Base-by-base conservation (phyloP, 139 green algal genomes). In the Tetraselmis striata region DNA sequence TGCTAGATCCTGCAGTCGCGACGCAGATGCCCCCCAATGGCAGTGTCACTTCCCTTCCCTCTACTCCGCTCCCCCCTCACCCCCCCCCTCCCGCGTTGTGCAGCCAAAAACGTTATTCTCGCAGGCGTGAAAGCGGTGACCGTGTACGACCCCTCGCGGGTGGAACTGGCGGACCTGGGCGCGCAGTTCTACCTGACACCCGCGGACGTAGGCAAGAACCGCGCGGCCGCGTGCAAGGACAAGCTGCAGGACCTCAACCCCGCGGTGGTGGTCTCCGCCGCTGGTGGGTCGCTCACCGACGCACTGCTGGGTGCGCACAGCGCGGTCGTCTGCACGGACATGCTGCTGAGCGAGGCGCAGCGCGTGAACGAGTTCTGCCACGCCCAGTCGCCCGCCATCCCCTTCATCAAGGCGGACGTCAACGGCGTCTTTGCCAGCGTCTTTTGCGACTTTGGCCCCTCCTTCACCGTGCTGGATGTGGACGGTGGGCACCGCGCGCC, bases 101-200 rank as follows among this genome's bases (percentile, higher is more conserved):
- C 92, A 98, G 96, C 97, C 79, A 99, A 99, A 88, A 99, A 99
- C 82, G 91, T 98, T 24, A 95, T 99, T 28, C 88, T 99, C 25
- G 97, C 97, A 1, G 96, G 97, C 0, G 94, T 99, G 29, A 97
- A 95, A 76, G 88, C 90, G 0, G 89, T 99, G 11, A 97, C 94
- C 0, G 75, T 99, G 0, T 92, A 98, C 29, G 97, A 99, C 84
- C 77, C 76, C 11, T 85, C 83, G 23, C 77, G 77, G 0, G 89
- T 93, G 0, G 81, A 87, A 23, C 23, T 94, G 31, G 31, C 45
- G 23, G 94, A 99, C 83, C 90, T 99, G 58, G 92, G 86, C 25
- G 85, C 93, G 0, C 95, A 99, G 82, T 99, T 99, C 85, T 99
- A 99, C 88, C 86, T 99, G 2, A 90, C 80, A 0, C 92, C 98